Base-by-base conservation (phyloP, 2,329 filamentous ascomycete genomes). In the Sporothrix inflata region DNA sequence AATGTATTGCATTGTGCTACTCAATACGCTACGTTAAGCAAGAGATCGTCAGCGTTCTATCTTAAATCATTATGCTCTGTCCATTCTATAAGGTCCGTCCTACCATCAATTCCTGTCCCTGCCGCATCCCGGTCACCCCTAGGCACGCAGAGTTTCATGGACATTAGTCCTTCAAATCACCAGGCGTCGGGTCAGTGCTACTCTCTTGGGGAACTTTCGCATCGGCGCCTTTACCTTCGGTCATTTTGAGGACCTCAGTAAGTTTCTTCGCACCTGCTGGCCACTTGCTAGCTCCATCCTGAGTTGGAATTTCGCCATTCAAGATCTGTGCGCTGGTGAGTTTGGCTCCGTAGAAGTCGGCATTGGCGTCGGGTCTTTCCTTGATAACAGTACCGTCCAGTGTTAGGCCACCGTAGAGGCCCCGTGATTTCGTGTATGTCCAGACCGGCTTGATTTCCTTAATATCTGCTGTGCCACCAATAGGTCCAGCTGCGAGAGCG, bases 271-370 rank as follows among this genome's bases (percentile, higher is more conserved):
- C 53, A 11, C 53, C 53, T 30, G 53, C 53, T 19, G 27, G 53
- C 53, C 53, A 60, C 24, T 34, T 34, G 53, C 51, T 19, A 1
- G n/a, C 51, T 27, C 51, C 51, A 14, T 30, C 27, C 27, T 60
- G 53, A 60, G 53, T 14, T 8, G 53, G 53, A 60, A 60, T 19
- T 7, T 60, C 24, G 27, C 53, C 53, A 3, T 11, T 34, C 53
- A 60, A n/a, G 24, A 60, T 60, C 16, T 60, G 27, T 60, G 53
- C 53, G 53, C 12, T 60, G 27, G 53, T 60, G 14, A 60, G 27
- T 24, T 60, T 60, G 27, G 53, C 12, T 19, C 53, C 53, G 53
- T 60, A 60, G 16, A 60, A 60, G 24, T 60, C 53, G 27, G 53
- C 53, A 19, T 60, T 60, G 24, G 14, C 14, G 27, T 60, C 53